Evolutionary conservation across 2,329 filamentous ascomycete species (phyloP).

Genomic region (Aspergillus amoenus): DNA sequence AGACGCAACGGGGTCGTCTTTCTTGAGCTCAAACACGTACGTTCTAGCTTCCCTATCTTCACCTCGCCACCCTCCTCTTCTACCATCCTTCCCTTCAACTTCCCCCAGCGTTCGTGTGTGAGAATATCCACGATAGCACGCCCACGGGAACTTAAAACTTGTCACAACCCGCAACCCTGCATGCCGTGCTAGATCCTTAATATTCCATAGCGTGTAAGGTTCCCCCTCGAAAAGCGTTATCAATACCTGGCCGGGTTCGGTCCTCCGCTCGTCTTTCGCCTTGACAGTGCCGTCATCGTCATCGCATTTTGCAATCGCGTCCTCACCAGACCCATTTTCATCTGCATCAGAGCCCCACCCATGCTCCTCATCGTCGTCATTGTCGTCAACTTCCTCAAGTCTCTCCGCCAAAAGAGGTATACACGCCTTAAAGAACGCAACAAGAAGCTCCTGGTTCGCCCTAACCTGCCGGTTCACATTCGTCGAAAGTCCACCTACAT

Average conservation of each 20-base stretch:
- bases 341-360: constrained; percentile 25
- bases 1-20: constrained; percentile 25
- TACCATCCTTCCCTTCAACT: constrained; percentile 40
- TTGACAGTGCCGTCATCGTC: background rate
- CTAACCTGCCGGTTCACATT: constrained; percentile 94
- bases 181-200: constrained; percentile 81
- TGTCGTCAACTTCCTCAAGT: constrained; percentile 18
- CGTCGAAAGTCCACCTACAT: constrained; percentile 86
- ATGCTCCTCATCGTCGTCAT: constrained; percentile 19
- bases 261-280: constrained; percentile 19
- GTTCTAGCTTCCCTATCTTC: constrained; percentile 48
- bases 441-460: constrained; percentile 70
- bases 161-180: constrained; percentile 46
- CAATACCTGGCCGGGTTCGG: constrained; percentile 59
- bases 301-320: constrained; percentile 6
- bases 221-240: constrained; percentile 91
- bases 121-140: constrained; percentile 47
- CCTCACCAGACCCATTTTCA: constrained; percentile 20
- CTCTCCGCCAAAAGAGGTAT: constrained; percentile 40
- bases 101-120: constrained; percentile 49
- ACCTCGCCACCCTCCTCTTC: constrained; percentile 47
- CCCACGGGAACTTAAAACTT: constrained; percentile 50
- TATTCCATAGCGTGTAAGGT: constrained; percentile 95
- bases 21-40: constrained; percentile 47
- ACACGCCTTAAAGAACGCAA: constrained; percentile 49